These are phyloP conservation scores for Furcasterigmium furcatum DNA, from an alignment of 2,329 filamentous ascomycete species.

Conservation along the genomic window DNA sequence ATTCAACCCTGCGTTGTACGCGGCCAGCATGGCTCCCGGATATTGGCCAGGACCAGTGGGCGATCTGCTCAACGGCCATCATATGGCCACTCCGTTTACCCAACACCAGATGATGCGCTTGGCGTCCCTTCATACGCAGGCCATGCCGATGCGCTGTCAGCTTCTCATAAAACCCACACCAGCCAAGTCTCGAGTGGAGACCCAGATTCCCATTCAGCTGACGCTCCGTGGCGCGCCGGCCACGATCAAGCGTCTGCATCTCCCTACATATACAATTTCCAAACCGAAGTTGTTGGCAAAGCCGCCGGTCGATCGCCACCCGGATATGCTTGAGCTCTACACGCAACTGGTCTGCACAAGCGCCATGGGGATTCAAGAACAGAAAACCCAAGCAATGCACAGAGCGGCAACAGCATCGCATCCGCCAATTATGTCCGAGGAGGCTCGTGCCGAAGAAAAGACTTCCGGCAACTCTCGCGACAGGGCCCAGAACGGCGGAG, in stretches of 20 bases:
- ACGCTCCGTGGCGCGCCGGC: conserved; percentile 72
- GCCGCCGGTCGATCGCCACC: conserved; percentile 58
- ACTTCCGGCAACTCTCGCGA: conserved; percentile 25
- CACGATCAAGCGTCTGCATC: conserved; percentile 75
- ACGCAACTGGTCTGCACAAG: conserved; percentile 88
- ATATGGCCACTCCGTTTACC: too few relatives aligned
- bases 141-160: conserved; percentile 23
- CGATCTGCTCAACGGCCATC: too few relatives aligned
- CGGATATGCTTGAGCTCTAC: conserved; percentile 76
- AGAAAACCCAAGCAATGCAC: conserved; percentile 65
- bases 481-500: conserved; percentile 82
- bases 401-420: conserved; percentile 45
- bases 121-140: too few relatives aligned
- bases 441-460: conserved; percentile 55
- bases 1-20: conserved; percentile 14
- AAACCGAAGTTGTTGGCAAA: conserved; percentile 90
- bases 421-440: conserved; percentile 24
- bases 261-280: conserved; percentile 87
- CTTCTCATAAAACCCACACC: conserved; percentile 66
- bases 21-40: conserved; percentile 17
- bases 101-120: too few relatives aligned
- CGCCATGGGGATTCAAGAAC: conserved; percentile 73
- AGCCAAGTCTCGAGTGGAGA: conserved; percentile 89
- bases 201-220: conserved; percentile 87
- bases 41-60: too few relatives aligned